phyloP scores from a whole-genome alignment of 305 asterid genomes.

The Fraxinus paxiana region DNA sequence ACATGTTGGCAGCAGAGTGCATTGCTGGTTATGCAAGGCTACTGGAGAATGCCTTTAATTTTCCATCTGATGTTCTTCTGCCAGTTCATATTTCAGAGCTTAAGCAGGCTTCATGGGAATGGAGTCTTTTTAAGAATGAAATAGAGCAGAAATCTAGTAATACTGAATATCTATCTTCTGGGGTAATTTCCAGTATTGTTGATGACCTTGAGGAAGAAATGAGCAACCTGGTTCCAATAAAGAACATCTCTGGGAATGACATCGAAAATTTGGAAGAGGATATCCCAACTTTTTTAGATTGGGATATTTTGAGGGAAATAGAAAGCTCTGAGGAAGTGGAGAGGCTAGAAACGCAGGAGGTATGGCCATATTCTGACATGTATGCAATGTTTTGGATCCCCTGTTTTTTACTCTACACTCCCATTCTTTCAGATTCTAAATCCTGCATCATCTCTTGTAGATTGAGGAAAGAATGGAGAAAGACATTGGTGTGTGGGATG shows the following conservation, averaged over 20 bases:
- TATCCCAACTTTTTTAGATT: conserved; percentile 60
- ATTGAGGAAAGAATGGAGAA: conserved; percentile 87
- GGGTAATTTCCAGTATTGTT: conserved; percentile 52
- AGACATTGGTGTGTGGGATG: conserved; percentile 81
- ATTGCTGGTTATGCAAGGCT: conserved; percentile 56
- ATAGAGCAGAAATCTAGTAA: conserved; percentile 40
- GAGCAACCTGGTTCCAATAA: conserved; percentile 33
- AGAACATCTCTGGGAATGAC: conserved; percentile 38
- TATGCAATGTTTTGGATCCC: conserved; percentile 18
- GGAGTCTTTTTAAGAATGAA: conserved; percentile 58
- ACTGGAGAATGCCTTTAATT: conserved; percentile 63
- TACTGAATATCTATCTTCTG: conserved; percentile 33
- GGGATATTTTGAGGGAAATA: conserved; percentile 72
- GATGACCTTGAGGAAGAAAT: conserved; percentile 64
- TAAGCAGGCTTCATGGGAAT: conserved; percentile 63
- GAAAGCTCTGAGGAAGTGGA: conserved; percentile 86
- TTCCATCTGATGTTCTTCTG: conserved; percentile 80
- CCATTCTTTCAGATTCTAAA: conserved; percentile 31
- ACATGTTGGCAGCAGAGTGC: conserved; percentile 84
- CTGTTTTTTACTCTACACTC: conserved; percentile 7
- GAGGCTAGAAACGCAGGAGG: conserved; percentile 82
- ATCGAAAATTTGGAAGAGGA: conserved; percentile 45
- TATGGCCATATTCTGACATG: conserved; percentile 29
- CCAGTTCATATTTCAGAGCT: conserved; percentile 61
- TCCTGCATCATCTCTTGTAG: conserved; percentile 41